A percentile compares a stretch with the other conserved stretches of the same genome.
phyloP scores from a whole-genome alignment of 2,329 filamentous ascomycete species.

The Alternaria novae-zelandiae region DNA sequence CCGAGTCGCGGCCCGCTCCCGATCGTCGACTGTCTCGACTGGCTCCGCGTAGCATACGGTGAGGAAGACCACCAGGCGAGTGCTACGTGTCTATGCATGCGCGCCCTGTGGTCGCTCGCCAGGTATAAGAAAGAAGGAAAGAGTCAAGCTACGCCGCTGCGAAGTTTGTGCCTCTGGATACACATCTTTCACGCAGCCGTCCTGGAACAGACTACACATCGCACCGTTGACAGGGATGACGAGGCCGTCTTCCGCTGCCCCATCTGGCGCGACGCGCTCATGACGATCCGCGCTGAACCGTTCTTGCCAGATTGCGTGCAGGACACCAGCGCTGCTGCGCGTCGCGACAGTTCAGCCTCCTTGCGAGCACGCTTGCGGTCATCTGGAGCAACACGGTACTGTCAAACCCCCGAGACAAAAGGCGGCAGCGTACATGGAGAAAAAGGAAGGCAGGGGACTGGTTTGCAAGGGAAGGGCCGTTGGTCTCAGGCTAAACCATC shows the following conservation, averaged over 20 bases:
- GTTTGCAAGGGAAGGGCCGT: conserved; percentile 17
- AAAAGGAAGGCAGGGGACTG: conserved; percentile 5
- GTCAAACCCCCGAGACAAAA: conserved; percentile 1
- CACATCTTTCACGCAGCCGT: conserved; percentile 4
- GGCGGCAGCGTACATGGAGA: conserved; percentile 3
- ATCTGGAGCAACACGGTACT: not conserved
- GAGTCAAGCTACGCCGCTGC: conserved; percentile 8
- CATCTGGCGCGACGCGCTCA: conserved; percentile 17
- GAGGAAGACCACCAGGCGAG: conserved; percentile 6
- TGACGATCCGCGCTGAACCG: conserved; percentile 16
- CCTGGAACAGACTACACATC: conserved; percentile 10
- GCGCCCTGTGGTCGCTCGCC: not conserved
- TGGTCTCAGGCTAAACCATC: conserved; percentile 12
- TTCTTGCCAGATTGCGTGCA: conserved; percentile 8
- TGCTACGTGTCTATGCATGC: conserved; percentile 25
- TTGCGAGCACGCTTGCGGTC: not conserved
- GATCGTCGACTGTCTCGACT: conserved; percentile 6
- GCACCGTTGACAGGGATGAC: conserved; percentile 19
- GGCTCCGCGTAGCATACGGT: conserved; percentile 12
- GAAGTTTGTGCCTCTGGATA: conserved; percentile 6
- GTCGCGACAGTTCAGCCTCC: not conserved
- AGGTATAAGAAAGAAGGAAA: conserved; percentile 5
- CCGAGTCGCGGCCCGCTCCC: conserved; percentile 16
- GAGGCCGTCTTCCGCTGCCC: conserved; percentile 17
- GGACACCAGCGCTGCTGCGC: not conserved